A percentile compares a stretch with the other conserved stretches of the same genome.
Conservation (phyloP, 2,329 filamentous ascomycete species). For the Stenocarpella maydis region DNA sequence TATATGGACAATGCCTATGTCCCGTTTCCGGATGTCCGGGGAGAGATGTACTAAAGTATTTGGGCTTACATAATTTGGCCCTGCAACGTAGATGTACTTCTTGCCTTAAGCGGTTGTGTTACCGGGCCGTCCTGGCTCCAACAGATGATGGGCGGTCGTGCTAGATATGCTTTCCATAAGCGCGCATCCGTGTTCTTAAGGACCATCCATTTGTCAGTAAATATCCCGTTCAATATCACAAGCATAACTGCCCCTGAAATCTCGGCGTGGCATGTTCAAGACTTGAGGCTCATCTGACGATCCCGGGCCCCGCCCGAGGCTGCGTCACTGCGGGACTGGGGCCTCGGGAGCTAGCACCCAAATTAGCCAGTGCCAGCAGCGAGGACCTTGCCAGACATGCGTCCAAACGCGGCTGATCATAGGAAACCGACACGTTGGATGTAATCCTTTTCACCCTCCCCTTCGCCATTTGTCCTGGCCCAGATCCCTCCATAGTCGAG, state of each 20-base stretch:
- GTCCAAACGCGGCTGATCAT: slow-evolving; percentile 22
- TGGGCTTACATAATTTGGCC: not conserved
- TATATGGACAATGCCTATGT: too few relatives aligned
- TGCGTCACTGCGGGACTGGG: slow-evolving; percentile 26
- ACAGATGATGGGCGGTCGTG: not conserved
- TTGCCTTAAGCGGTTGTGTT: not conserved
- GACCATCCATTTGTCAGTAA: not conserved
- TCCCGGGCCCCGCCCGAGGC: slow-evolving; percentile 1
- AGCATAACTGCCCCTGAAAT: slow-evolving; percentile 9
- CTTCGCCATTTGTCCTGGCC: not conserved
- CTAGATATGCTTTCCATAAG: not conserved
- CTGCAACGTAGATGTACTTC: not conserved
- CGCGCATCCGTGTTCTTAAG: not conserved
- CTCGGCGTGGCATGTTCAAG: slow-evolving; percentile 23
- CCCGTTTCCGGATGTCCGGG: not conserved
- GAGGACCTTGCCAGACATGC: slow-evolving; percentile 6
- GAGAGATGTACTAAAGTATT: too few relatives aligned
- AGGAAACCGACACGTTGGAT: slow-evolving; percentile 22
- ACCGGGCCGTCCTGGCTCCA: not conserved
- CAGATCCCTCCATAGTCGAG: not conserved
- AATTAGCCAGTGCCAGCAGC: slow-evolving; percentile 14
- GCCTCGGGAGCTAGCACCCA: slow-evolving; percentile 20
- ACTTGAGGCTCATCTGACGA: slow-evolving; percentile 22
- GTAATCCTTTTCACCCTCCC: not conserved
- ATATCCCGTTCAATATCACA: not conserved